A percentile compares a stretch with the other conserved stretches of the same genome.
Evolutionary conservation across 805 yeast species (phyloP).

Genomic region (Candida suzukii): DNA sequence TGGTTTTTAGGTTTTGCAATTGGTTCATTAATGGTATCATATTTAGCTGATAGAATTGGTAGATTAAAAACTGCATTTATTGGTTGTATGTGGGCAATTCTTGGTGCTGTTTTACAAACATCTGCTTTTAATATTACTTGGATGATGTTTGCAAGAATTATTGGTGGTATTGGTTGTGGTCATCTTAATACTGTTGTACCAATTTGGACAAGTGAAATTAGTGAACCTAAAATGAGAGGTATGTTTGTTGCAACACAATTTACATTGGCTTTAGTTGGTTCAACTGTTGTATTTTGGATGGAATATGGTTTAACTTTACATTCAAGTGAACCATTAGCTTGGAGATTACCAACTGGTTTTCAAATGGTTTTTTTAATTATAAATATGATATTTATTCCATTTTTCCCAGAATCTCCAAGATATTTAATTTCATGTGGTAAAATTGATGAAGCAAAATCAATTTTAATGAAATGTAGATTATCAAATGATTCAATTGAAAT

Average conservation of each 20-base stretch:
- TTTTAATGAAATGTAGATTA: slow-evolving; percentile 11
- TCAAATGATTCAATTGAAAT: background rate
- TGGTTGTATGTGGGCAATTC: slow-evolving; percentile 5
- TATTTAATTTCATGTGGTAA: slow-evolving; percentile 33
- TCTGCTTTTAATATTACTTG: slow-evolving; percentile 11
- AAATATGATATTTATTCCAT: slow-evolving; percentile 12
- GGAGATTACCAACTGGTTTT: slow-evolving; percentile 29
- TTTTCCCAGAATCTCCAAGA: slow-evolving; percentile 38
- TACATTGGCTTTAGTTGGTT: slow-evolving; percentile 17
- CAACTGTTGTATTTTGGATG: slow-evolving; percentile 29
- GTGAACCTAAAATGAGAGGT: slow-evolving; percentile 27
- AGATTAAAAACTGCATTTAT: slow-evolving; percentile 26
- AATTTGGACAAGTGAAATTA: slow-evolving; percentile 29
- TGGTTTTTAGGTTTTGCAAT: slow-evolving; percentile 40
- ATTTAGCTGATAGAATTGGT: slow-evolving; percentile 29
- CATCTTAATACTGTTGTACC: slow-evolving; percentile 30
- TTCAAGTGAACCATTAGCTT: slow-evolving; percentile 21
- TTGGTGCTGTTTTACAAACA: slow-evolving; percentile 18
- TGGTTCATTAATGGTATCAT: slow-evolving; percentile 23
- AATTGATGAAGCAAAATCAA: slow-evolving; percentile 44
- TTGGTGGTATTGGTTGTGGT: slow-evolving; percentile 30
- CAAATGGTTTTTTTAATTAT: slow-evolving; percentile 15
- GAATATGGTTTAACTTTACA: slow-evolving; percentile 28
- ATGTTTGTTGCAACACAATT: slow-evolving; percentile 27
- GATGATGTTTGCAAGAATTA: slow-evolving; percentile 27